Conservation (phyloP, 164 flowering plant genomes). For the Chimonanthus salicifolius region DNA sequence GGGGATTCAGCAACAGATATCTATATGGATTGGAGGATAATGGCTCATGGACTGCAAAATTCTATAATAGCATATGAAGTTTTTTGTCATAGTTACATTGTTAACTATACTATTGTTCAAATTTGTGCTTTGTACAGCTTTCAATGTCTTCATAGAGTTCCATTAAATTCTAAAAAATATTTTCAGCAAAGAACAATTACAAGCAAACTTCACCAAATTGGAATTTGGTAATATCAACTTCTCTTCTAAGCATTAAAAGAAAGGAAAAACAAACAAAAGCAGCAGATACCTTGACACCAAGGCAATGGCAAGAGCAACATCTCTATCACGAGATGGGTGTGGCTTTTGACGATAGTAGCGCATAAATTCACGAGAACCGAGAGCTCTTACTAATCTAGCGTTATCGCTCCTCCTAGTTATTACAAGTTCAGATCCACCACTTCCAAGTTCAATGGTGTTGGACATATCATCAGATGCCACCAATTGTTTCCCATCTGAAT, state of each 20-base stretch:
- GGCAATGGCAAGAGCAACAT: constrained; percentile 46
- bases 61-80: too few species aligned
- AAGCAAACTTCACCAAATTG: too few species aligned
- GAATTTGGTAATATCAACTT: too few species aligned
- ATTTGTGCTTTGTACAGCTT: too few species aligned
- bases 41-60: too few species aligned
- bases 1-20: too few species aligned
- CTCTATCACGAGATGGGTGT: constrained; percentile 50
- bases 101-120: too few species aligned
- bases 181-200: too few species aligned
- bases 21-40: too few species aligned
- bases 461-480: constrained; percentile 37
- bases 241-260: neutral
- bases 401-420: constrained; percentile 46
- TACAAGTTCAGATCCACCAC: constrained; percentile 83
- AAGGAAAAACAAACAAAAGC: neutral
- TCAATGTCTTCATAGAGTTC: too few species aligned
- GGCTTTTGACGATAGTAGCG: constrained; percentile 95
- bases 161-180: too few species aligned
- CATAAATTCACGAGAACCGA: constrained; percentile 86
- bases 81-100: too few species aligned
- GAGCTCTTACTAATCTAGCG: constrained; percentile 35
- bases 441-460: constrained; percentile 59
- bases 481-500: constrained; percentile 62
- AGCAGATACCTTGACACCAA: constrained; percentile 66